phyloP scores from a whole-genome alignment of 78 protist genomes.

The Guillardia theta region DNA sequence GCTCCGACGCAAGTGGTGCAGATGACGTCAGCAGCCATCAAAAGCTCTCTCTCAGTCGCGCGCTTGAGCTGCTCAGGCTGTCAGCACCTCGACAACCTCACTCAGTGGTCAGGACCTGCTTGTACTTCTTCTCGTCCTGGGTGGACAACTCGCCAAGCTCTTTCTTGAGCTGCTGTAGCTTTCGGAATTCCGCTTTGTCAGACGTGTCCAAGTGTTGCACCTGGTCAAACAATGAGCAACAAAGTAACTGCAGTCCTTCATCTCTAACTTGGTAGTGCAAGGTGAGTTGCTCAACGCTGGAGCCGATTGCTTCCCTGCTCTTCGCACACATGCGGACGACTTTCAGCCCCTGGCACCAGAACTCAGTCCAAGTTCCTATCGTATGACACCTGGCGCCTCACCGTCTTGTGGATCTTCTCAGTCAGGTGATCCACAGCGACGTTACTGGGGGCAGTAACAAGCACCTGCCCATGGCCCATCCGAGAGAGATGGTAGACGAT shows the following conservation, averaged over 20 bases:
- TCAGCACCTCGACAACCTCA: too few relatives aligned
- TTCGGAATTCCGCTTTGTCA: slow-evolving; percentile 73
- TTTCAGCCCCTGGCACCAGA: neutral
- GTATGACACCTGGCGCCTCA: neutral
- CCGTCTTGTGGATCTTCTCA: slow-evolving; percentile 89
- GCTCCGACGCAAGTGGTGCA: slow-evolving; percentile 97
- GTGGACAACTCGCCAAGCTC: slow-evolving; percentile 46
- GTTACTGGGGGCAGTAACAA: slow-evolving; percentile 98
- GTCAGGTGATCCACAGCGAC: slow-evolving; percentile 99
- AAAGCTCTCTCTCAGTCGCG: slow-evolving; percentile 80
- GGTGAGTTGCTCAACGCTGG: slow-evolving; percentile 88
- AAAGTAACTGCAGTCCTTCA: neutral
- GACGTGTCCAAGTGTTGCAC: slow-evolving; percentile 66
- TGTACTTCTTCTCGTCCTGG: slow-evolving; percentile 47
- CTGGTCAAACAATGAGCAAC: neutral
- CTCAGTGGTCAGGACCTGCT: too few relatives aligned
- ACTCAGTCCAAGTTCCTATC: too few relatives aligned
- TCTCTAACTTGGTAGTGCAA: slow-evolving; percentile 93
- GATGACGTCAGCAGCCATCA: slow-evolving; percentile 82
- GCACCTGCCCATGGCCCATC: slow-evolving; percentile 68
- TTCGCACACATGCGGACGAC: slow-evolving; percentile 96
- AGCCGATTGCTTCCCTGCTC: slow-evolving; percentile 88
- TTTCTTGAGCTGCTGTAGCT: slow-evolving; percentile 81
- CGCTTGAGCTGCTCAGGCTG: neutral
- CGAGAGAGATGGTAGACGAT: slow-evolving; percentile 92